A percentile compares a stretch with the other conserved stretches of the same genome.
These are phyloP conservation scores for Barnettozyma wickerhamii DNA, from an alignment of 805 yeast species.

Conservation along the genomic window DNA sequence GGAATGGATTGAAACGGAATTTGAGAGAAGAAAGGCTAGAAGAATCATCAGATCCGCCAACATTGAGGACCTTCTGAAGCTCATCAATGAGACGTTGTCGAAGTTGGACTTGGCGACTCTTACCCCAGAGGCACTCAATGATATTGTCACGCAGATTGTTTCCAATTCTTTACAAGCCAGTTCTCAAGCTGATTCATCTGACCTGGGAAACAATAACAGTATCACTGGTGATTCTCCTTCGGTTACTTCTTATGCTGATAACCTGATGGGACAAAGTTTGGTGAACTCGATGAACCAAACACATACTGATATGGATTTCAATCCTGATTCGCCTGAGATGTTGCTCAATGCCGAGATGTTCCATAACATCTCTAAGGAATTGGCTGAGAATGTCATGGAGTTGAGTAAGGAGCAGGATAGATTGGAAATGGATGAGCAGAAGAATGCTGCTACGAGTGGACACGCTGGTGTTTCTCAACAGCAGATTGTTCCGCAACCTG, in stretches of 20 bases:
- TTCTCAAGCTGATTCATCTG: neutral
- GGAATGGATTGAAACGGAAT: constrained; percentile 75
- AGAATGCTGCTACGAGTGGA: neutral
- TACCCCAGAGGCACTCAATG: constrained; percentile 28
- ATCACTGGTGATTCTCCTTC: neutral
- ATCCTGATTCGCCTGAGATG: constrained; percentile 2
- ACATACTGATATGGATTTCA: neutral
- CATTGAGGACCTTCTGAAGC: constrained; percentile 24
- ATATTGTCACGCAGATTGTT: constrained; percentile 24
- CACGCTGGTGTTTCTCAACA: too few relatives aligned
- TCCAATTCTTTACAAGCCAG: constrained; percentile 14
- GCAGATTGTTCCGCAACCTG: neutral
- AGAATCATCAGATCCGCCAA: constrained; percentile 43
- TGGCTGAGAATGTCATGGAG: constrained; percentile 8
- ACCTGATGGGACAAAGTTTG: constrained; percentile 1
- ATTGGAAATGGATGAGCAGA: neutral
- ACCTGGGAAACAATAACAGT: neutral
- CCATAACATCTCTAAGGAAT: constrained; percentile 8
- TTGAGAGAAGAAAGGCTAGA: constrained; percentile 57
- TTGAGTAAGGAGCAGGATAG: constrained; percentile 4
- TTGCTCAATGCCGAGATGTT: constrained; percentile 4
- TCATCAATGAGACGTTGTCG: constrained; percentile 25
- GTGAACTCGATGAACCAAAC: constrained; percentile 1
- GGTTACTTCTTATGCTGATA: neutral
- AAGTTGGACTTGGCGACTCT: constrained; percentile 47